Evolutionary conservation across 805 yeast genomes (phyloP).

Genomic region (Kodamaea neixiangensis): DNA sequence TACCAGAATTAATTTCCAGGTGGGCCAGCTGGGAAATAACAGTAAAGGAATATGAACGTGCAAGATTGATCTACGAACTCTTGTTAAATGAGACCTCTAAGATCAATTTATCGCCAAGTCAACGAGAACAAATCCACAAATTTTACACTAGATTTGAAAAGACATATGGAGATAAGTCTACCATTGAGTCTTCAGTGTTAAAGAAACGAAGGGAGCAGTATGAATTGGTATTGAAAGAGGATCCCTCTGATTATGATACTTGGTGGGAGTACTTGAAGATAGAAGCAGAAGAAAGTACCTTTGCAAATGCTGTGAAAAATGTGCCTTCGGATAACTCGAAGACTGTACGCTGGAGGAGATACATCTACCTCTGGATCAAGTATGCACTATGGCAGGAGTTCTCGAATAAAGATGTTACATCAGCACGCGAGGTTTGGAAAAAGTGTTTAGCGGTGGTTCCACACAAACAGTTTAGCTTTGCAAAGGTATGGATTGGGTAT

Average conservation of each 20-base stretch:
- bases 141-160: slow-evolving; percentile 61
- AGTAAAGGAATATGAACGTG: slow-evolving; percentile 61
- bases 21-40: slow-evolving; percentile 77
- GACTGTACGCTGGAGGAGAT: slow-evolving; percentile 61
- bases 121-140: slow-evolving; percentile 36
- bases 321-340: slow-evolving; percentile 37
- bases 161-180: slow-evolving; percentile 55
- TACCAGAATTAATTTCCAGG: slow-evolving; percentile 41
- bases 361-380: slow-evolving; percentile 69
- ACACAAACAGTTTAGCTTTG: slow-evolving; percentile 62
- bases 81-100: slow-evolving; percentile 35
- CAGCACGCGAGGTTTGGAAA: slow-evolving; percentile 54
- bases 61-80: slow-evolving; percentile 55
- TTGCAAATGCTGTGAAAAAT: slow-evolving; percentile 45
- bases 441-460: slow-evolving; percentile 54
- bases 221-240: slow-evolving; percentile 44
- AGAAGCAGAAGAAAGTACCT: slow-evolving; percentile 37
- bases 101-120: slow-evolving; percentile 29
- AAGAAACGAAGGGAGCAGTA: slow-evolving; percentile 58
- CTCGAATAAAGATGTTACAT: slow-evolving; percentile 38
- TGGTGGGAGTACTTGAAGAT: slow-evolving; percentile 79
- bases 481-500: slow-evolving; percentile 70
- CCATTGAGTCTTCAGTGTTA: slow-evolving; percentile 54
- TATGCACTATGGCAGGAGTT: slow-evolving; percentile 66
- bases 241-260: slow-evolving; percentile 64